phyloP scores from a whole-genome alignment of 176 grass and related monocot genomes.

The Cenchrus americanus region DNA sequence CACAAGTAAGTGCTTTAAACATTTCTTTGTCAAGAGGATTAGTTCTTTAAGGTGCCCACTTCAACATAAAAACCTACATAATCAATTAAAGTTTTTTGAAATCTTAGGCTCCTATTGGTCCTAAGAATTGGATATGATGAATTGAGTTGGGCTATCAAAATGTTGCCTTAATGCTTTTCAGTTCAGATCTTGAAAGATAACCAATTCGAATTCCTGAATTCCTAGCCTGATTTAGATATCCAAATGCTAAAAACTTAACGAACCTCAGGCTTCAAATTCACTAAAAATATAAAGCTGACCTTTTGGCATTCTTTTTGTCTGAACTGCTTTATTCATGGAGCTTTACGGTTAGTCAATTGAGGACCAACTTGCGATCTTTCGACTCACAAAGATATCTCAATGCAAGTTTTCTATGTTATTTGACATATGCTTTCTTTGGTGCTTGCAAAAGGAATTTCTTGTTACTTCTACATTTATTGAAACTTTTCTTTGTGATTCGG shows the following conservation, averaged over 20 bases:
- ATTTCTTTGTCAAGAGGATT: background rate
- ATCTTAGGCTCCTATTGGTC: background rate
- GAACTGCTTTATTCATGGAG: background rate
- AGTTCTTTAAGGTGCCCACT: conserved; percentile 1
- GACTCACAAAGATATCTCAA: conserved; percentile 5
- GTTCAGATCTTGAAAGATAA: no score
- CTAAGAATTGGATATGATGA: background rate
- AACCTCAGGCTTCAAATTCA: background rate
- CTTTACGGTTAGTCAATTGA: background rate
- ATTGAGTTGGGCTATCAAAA: background rate
- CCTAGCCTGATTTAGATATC: no score
- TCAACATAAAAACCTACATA: conserved; percentile 7
- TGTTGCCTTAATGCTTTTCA: background rate
- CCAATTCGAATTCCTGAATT: no score
- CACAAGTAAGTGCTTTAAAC: background rate
- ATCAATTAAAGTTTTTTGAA: background rate
- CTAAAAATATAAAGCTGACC: background rate
- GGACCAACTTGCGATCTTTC: background rate
- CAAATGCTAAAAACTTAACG: background rate
- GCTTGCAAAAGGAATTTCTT: conserved; percentile 8
- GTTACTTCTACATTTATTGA: conserved; percentile 20
- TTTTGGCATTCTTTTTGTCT: background rate
- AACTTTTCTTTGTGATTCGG: conserved; percentile 7
- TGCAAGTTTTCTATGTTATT: background rate
- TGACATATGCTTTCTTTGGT: conserved; percentile 26